Conservation (phyloP, 116 monocot species). For the Dioscorea cayenensis region DNA sequence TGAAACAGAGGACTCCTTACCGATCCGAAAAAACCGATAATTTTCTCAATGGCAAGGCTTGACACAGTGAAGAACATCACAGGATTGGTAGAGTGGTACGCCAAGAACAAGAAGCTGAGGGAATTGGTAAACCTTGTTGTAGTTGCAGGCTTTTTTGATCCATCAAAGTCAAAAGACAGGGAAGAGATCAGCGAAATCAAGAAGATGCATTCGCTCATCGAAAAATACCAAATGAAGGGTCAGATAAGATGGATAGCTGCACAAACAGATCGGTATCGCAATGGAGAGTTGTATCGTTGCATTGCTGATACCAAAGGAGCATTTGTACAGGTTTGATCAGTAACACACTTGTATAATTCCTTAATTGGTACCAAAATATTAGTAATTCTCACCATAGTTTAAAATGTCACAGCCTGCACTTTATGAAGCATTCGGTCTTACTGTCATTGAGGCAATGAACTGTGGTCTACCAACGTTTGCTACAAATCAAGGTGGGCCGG, state of each 20-base stretch:
- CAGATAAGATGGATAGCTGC: slow-evolving; percentile 69
- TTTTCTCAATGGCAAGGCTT: slow-evolving; percentile 79
- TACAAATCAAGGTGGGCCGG: slow-evolving; percentile 78
- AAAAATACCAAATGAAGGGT: slow-evolving; percentile 50
- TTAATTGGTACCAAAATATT: not conserved
- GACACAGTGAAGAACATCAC: slow-evolving; percentile 74
- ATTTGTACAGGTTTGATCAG: slow-evolving; percentile 53
- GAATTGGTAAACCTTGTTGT: slow-evolving; percentile 67
- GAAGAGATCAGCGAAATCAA: slow-evolving; percentile 70
- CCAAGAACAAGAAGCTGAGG: slow-evolving; percentile 56
- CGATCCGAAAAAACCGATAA: slow-evolving; percentile 59
- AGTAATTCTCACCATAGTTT: not conserved
- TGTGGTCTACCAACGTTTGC: slow-evolving; percentile 70
- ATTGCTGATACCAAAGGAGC: slow-evolving; percentile 67
- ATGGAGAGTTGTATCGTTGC: slow-evolving; percentile 68
- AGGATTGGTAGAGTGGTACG: slow-evolving; percentile 64
- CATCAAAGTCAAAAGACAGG: slow-evolving; percentile 63
- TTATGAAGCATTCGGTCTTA: slow-evolving; percentile 80
- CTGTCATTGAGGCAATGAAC: slow-evolving; percentile 85
- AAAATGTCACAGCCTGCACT: slow-evolving; percentile 50
- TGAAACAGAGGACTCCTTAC: slow-evolving; percentile 44
- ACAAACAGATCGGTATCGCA: slow-evolving; percentile 54
- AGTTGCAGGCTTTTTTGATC: slow-evolving; percentile 59
- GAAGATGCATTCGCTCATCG: slow-evolving; percentile 61
- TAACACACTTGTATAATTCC: not conserved